phyloP scores from a whole-genome alignment of 1,284 basidiomycete genomes.

The Tilletia setariae region DNA sequence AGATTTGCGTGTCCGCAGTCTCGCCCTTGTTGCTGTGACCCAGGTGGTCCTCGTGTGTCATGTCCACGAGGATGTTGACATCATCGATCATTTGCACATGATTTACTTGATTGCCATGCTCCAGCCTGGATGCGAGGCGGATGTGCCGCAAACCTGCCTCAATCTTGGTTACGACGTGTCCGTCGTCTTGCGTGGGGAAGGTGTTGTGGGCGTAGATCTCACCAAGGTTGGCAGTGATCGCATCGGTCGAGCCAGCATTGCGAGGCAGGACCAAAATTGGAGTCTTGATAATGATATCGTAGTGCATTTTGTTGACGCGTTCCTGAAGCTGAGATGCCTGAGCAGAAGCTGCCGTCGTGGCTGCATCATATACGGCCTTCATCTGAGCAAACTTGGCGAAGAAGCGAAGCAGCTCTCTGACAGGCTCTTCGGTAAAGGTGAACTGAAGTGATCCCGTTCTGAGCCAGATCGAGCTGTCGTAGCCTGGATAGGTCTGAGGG shows the following conservation, averaged over 20 bases:
- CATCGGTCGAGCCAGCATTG: constrained; percentile 68
- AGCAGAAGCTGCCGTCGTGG: constrained; percentile 86
- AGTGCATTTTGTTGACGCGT: constrained; percentile 70
- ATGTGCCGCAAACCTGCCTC: constrained; percentile 80
- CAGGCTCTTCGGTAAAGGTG: constrained; percentile 80
- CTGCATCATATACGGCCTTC: constrained; percentile 84
- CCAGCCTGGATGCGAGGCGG: constrained; percentile 61
- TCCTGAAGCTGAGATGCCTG: constrained; percentile 69
- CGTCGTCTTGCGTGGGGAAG: constrained; percentile 63
- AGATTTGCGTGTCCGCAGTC: constrained; percentile 55
- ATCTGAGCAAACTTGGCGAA: constrained; percentile 76
- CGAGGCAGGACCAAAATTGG: constrained; percentile 89
- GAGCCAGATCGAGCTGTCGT: constrained; percentile 81
- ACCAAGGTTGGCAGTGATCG: constrained; percentile 78
- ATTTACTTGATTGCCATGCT: constrained; percentile 35
- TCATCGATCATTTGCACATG: constrained; percentile 81
- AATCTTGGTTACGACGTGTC: constrained; percentile 58
- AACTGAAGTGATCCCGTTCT: constrained; percentile 87
- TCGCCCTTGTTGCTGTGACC: constrained; percentile 49
- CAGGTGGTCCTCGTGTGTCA: constrained; percentile 62
- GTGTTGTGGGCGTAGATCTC: constrained; percentile 81
- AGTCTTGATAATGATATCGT: constrained; percentile 82
- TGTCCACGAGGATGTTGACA: constrained; percentile 72
- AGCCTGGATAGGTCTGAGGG: constrained; percentile 66
- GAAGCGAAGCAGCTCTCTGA: constrained; percentile 81